These are phyloP conservation scores for Meredithiella fracta DNA, from an alignment of 2,329 filamentous ascomycete species.

Conservation along the genomic window DNA sequence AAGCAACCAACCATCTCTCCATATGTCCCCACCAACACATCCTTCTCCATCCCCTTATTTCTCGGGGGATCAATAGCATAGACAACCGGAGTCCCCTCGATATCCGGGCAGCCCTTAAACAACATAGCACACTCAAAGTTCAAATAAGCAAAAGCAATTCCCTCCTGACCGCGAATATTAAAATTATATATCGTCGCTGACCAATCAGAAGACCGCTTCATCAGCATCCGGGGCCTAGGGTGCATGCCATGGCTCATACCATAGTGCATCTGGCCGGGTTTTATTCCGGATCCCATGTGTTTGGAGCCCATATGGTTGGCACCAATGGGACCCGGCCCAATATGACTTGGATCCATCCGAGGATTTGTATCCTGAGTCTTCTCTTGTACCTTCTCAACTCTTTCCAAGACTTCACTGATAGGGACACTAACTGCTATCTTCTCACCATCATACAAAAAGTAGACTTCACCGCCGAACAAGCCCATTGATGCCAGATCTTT, in stretches of 20 bases:
- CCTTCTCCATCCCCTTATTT: conserved; percentile 9
- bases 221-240: not conserved
- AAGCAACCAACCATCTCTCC: not conserved
- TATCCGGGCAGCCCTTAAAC: conserved; percentile 3
- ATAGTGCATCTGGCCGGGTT: not conserved
- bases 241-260: not conserved
- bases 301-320: too few species aligned
- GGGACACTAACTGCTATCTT: conserved; percentile 9
- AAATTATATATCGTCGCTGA: conserved; percentile 7
- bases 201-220: not conserved
- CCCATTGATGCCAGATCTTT: conserved; percentile 12
- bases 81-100: conserved; percentile 12
- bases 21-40: conserved; percentile 11
- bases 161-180: conserved; percentile 10
- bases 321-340: too few species aligned
- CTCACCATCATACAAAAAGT: conserved; percentile 13
- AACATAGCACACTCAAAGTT: conserved; percentile 10
- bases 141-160: conserved; percentile 14
- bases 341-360: not conserved
- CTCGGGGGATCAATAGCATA: conserved; percentile 14
- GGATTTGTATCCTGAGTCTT: not conserved
- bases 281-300: not conserved
- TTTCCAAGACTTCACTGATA: not conserved
- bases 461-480: conserved; percentile 10
- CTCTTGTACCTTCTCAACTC: not conserved